Conservation (phyloP, 208 protist species). For the Acanthamoeba lugdunensis region DNA sequence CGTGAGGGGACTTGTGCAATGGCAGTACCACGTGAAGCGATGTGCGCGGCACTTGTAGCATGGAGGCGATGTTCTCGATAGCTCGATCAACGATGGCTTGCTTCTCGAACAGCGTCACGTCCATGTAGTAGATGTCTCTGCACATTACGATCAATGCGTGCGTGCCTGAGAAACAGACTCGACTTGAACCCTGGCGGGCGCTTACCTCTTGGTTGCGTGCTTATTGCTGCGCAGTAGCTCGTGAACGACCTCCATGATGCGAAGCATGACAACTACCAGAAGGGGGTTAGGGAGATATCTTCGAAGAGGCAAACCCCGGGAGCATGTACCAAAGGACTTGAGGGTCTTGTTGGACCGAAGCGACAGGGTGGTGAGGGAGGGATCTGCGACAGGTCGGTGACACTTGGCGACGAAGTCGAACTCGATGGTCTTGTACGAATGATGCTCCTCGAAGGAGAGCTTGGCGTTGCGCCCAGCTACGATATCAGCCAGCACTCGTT, state of each 20-base stretch:
- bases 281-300: background rate
- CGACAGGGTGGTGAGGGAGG: background rate
- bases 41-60: constrained; percentile 19
- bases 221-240: background rate
- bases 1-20: background rate
- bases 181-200: background rate
- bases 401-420: background rate
- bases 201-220: constrained; percentile 62
- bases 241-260: constrained; percentile 47
- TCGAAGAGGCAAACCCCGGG: background rate
- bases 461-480: background rate
- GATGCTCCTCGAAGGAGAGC: constrained; percentile 6
- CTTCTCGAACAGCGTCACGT: constrained; percentile 40
- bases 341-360: background rate
- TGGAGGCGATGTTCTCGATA: constrained; percentile 61
- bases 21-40: constrained; percentile 19
- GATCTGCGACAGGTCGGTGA: background rate
- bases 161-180: background rate
- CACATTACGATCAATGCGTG: background rate
- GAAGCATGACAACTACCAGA: constrained; percentile 34
- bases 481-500: background rate
- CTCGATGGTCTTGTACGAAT: background rate
- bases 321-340: background rate
- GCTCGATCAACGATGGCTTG: constrained; percentile 23
- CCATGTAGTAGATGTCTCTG: constrained; percentile 73